Evolutionary conservation across 2,329 filamentous ascomycete species (phyloP).

Genomic region (Penicillium janthinellum): DNA sequence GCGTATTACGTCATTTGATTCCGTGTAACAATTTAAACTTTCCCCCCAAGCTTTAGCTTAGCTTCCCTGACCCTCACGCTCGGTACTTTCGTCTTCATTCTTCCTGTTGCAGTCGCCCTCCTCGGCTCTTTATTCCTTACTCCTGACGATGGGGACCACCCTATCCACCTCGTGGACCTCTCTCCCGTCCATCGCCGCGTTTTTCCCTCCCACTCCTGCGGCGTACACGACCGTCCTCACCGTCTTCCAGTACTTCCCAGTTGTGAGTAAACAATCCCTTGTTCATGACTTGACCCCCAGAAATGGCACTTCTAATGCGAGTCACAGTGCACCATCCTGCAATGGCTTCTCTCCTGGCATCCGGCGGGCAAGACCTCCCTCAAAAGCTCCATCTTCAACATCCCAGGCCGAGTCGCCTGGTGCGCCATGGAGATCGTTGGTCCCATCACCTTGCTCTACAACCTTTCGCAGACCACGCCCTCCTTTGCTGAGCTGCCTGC

Average conservation of each 20-base stretch:
- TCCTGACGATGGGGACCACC: constrained; percentile 27
- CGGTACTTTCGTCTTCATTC: background rate
- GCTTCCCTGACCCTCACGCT: background rate
- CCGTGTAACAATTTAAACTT: background rate
- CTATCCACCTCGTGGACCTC: constrained; percentile 26
- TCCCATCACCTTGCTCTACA: constrained; percentile 75
- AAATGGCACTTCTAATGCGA: constrained; percentile 11
- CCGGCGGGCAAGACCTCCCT: constrained; percentile 91
- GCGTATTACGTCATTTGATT: constrained; percentile 13
- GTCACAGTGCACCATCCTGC: constrained; percentile 66
- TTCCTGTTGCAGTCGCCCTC: background rate
- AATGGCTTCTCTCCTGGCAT: constrained; percentile 81
- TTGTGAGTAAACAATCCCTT: constrained; percentile 35
- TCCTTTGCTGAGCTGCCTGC: constrained; percentile 37
- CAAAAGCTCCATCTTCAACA: constrained; percentile 66
- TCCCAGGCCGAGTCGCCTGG: constrained; percentile 90
- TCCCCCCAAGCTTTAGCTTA: background rate
- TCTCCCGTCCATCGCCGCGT: constrained; percentile 33
- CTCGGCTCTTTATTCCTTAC: background rate
- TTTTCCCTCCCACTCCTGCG: constrained; percentile 43
- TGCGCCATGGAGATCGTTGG: constrained; percentile 83
- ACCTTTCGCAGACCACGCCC: constrained; percentile 68
- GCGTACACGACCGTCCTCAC: constrained; percentile 40
- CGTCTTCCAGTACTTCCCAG: constrained; percentile 47
- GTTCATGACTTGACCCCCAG: background rate